These are phyloP conservation scores for Pichia inconspicua DNA, from an alignment of 1,139 yeast species.

Conservation along the genomic window DNA sequence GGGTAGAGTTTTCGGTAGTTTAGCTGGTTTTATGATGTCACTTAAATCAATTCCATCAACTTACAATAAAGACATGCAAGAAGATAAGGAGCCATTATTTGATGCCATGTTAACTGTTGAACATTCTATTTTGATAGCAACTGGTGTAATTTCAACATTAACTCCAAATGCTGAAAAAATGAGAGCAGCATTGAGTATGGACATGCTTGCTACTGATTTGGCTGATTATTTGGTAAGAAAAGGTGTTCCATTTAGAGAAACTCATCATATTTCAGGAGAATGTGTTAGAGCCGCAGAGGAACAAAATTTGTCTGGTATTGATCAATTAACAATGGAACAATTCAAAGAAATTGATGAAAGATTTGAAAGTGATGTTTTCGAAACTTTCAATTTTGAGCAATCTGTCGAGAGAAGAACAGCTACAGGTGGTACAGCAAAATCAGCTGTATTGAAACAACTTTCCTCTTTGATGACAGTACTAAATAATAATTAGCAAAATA, in stretches of 20 bases:
- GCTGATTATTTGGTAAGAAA: slow-evolving; percentile 96
- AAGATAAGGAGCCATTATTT: slow-evolving; percentile 94
- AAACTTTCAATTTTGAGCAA: slow-evolving; percentile 81
- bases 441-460: slow-evolving; percentile 78
- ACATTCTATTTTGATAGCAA: slow-evolving; percentile 87
- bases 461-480: slow-evolving; percentile 28
- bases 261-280: slow-evolving; percentile 97
- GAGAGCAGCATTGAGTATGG: slow-evolving; percentile 90
- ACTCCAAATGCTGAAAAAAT: slow-evolving; percentile 62
- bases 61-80: slow-evolving; percentile 97
- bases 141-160: slow-evolving; percentile 90
- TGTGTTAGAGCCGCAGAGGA: slow-evolving; percentile 91
- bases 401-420: slow-evolving; percentile 96
- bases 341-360: slow-evolving; percentile 71
- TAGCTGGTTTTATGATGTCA: slow-evolving; percentile 94
- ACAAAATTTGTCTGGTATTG: slow-evolving; percentile 65
- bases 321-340: slow-evolving; percentile 69
- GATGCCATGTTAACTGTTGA: slow-evolving; percentile 87
- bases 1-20: slow-evolving; percentile 92
- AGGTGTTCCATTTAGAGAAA: slow-evolving; percentile 98
- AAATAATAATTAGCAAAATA: not conserved
- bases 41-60: slow-evolving; percentile 94
- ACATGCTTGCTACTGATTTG: slow-evolving; percentile 96
- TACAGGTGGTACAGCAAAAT: slow-evolving; percentile 92
- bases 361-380: slow-evolving; percentile 72